Conservation (phyloP, 2,329 filamentous ascomycete genomes). For the Pseudogymnoascus sp. region DNA sequence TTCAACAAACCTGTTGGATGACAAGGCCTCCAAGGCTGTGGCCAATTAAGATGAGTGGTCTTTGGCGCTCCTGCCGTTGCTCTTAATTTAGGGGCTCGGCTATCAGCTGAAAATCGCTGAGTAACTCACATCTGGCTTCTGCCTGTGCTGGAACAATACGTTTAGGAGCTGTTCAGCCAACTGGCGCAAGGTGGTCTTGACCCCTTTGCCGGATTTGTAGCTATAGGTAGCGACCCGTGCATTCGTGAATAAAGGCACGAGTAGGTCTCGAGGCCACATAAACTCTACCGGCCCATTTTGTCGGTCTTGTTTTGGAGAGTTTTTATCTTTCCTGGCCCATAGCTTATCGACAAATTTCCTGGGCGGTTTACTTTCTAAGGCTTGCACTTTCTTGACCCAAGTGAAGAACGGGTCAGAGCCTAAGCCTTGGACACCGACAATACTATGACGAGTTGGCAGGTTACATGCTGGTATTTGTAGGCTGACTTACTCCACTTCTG, state of each 20-base stretch:
- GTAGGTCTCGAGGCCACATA: conserved; percentile 16
- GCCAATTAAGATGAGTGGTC: conserved; percentile 16
- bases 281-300: conserved; percentile 9
- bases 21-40: conserved; percentile 17
- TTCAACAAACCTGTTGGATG: conserved; percentile 14
- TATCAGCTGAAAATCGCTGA: neutral
- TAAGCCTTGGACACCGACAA: conserved; percentile 16
- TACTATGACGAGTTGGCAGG: conserved; percentile 11
- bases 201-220: conserved; percentile 15
- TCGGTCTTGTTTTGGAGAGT: neutral
- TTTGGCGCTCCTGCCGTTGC: conserved; percentile 11
- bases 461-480: neutral
- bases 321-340: conserved; percentile 10
- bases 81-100: neutral
- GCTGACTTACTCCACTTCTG: conserved; percentile 14
- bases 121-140: conserved; percentile 12
- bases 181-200: conserved; percentile 16
- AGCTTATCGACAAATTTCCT: conserved; percentile 11
- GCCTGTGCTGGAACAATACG: conserved; percentile 12
- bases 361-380: neutral
- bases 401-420: conserved; percentile 13
- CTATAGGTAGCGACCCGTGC: conserved; percentile 17
- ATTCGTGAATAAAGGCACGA: conserved; percentile 15
- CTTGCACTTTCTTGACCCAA: conserved; percentile 15
- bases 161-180: conserved; percentile 15